These are phyloP conservation scores for Quercus rubra DNA, from an alignment of 306 rosid species.

Conservation along the genomic window DNA sequence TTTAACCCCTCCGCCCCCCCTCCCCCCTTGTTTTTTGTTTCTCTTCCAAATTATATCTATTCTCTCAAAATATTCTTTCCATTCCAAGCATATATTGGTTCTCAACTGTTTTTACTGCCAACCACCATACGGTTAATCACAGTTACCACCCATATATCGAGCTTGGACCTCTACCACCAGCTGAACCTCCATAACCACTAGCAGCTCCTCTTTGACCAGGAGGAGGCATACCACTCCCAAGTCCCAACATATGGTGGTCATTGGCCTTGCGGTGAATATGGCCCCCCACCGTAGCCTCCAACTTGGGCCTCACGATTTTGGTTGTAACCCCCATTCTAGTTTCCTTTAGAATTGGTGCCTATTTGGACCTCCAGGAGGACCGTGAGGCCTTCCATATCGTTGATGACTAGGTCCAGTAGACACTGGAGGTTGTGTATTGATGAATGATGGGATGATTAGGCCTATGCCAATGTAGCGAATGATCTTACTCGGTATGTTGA, in stretches of 20 bases:
- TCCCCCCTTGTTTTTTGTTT: neutral
- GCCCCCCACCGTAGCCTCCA: conserved; percentile 44
- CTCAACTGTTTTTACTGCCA: conserved; percentile 33
- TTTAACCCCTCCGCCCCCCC: neutral
- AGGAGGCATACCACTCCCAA: conserved; percentile 47
- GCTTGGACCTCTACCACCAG: conserved; percentile 42
- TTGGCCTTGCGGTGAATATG: conserved; percentile 63
- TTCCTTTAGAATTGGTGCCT: conserved; percentile 45
- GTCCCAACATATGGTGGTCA: conserved; percentile 46
- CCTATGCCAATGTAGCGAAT: conserved; percentile 36
- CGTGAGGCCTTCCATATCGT: conserved; percentile 48
- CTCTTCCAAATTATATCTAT: neutral
- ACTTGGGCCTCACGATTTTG: conserved; percentile 46
- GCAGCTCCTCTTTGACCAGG: conserved; percentile 58
- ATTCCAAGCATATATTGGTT: neutral
- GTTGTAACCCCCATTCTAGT: conserved; percentile 41
- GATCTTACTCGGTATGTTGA: conserved; percentile 42
- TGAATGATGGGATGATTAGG: conserved; percentile 37
- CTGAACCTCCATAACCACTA: conserved; percentile 51
- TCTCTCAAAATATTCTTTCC: neutral
- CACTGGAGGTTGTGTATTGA: conserved; percentile 39
- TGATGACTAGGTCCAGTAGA: conserved; percentile 47
- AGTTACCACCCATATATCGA: conserved; percentile 34
- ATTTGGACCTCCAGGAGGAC: conserved; percentile 46
- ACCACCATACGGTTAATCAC: conserved; percentile 48